phyloP scores from a whole-genome alignment of 768 basidiomycete genomes.

The Lentinula sp. region DNA sequence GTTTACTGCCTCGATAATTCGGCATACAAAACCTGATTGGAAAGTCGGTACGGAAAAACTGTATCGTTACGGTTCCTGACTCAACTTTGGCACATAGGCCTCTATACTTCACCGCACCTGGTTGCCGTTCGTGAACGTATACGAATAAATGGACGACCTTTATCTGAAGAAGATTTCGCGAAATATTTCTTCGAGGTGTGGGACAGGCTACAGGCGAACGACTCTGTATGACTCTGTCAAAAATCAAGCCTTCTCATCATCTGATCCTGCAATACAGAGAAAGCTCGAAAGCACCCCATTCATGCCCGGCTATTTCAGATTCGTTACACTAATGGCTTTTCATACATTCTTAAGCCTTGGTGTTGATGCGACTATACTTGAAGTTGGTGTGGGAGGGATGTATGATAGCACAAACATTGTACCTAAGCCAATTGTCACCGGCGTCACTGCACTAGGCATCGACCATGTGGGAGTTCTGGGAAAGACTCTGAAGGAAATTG shows the following conservation, averaged over 20 bases:
- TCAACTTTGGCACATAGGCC: conserved; percentile 39
- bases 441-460: conserved; percentile 84
- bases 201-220: conserved; percentile 69
- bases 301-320: conserved; percentile 93
- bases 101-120: conserved; percentile 96
- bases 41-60: conserved; percentile 61
- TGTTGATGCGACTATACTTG: conserved; percentile 88
- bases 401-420: conserved; percentile 97
- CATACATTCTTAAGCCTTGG: conserved; percentile 80
- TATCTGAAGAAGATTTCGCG: conserved; percentile 85
- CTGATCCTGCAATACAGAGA: conserved; percentile 27
- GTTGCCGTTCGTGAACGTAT: conserved; percentile 95
- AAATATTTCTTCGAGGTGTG: conserved; percentile 95
- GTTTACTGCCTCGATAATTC: conserved; percentile 82
- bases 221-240: conserved; percentile 34
- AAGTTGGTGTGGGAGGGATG: conserved; percentile 93
- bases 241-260: background rate
- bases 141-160: conserved; percentile 82
- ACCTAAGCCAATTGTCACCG: conserved; percentile 84
- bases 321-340: conserved; percentile 86
- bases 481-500: conserved; percentile 83
- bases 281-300: conserved; percentile 42
- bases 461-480: conserved; percentile 89
- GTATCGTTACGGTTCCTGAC: background rate
- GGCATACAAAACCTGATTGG: conserved; percentile 65